Percentiles rank a stretch among this genome's conserved stretches.
Evolutionary conservation across 164 flowering plant species (phyloP).

Genomic region (Protea cynaroides): DNA sequence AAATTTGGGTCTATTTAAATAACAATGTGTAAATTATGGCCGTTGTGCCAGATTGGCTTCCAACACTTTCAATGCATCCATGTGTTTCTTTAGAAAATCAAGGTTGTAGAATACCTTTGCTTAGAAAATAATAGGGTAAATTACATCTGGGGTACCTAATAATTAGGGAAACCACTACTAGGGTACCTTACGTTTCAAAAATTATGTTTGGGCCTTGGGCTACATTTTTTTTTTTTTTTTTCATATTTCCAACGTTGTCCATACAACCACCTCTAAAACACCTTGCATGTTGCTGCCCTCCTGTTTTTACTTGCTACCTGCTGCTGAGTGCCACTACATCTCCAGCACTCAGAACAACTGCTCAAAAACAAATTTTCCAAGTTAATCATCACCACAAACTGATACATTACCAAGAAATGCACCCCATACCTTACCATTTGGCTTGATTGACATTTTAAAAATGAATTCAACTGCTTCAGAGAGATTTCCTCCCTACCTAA

Average conservation of each 20-base stretch:
- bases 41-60: too few species aligned
- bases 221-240: too few species aligned
- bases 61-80: too few species aligned
- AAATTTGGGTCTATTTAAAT: too few species aligned
- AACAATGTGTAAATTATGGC: too few species aligned
- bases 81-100: too few species aligned
- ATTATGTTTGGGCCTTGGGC: constrained; percentile 47
- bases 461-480: constrained; percentile 58
- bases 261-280: constrained; percentile 47
- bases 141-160: too few species aligned
- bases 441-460: constrained; percentile 56
- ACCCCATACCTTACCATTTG: constrained; percentile 78
- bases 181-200: constrained; percentile 61
- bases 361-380: constrained; percentile 56
- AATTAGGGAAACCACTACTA: constrained; percentile 77
- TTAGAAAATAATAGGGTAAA: constrained; percentile 90
- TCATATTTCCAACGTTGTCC: too few species aligned
- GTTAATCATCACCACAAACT: constrained; percentile 48
- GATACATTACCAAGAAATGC: constrained; percentile 70
- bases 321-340: too few species aligned
- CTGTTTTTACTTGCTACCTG: too few species aligned
- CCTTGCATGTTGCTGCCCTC: too few species aligned
- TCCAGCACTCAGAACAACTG: too few species aligned
- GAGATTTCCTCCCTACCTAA: constrained; percentile 66
- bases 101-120: constrained; percentile 87